Base-by-base conservation (phyloP, 345 rosid species). In the Citrus sp. region DNA sequence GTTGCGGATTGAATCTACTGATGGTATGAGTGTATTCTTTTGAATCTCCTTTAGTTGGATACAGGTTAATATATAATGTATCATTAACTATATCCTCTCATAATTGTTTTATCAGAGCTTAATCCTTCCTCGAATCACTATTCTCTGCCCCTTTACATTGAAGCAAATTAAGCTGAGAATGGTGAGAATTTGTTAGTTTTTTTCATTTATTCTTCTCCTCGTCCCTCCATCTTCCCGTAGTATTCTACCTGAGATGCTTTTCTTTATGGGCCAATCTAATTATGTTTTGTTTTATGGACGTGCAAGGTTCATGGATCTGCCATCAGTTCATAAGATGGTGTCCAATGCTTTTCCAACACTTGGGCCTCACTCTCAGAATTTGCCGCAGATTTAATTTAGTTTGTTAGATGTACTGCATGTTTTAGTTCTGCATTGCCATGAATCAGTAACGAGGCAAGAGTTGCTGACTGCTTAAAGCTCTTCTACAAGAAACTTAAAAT, bases 1-100 rank as follows among this genome's bases (percentile, higher is more conserved):
- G 98, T 77, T 93, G 85, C 81, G 73, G 37, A 78, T 79, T 9
- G 95, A 91, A 80, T 60, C 87, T 13, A 46, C 51, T 18, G 93
- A 92, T 77, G 98, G 95, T 90, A 64, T 61, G 80, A 32, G 54
- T 64, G 21, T 38, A 69, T 64, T 80, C 77, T 42, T 75, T 74
- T 74, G 2, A 64, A 37, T 55, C 40, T 67, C 35, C 58, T 70
- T 69, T 74, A 25, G 59, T 56, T 38, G 27, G 60, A 28, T 37
- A 49, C 13, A 67, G 67, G 54, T 22, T 62, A 34, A 59, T 25
- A 21, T 76, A 19, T 68, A 42, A 68, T 35, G 10, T 34, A 35
- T 65, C 16, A 40, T 59, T 63, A 69, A 77, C 54, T 51, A 40
- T 65, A 8, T 72, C 38, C 65, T 81, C 61, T 30, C 49, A 5